A percentile compares a stretch with the other conserved stretches of the same genome.
Evolutionary conservation across 345 rosid species (phyloP).

Genomic region (Rhizophora apiculata): DNA sequence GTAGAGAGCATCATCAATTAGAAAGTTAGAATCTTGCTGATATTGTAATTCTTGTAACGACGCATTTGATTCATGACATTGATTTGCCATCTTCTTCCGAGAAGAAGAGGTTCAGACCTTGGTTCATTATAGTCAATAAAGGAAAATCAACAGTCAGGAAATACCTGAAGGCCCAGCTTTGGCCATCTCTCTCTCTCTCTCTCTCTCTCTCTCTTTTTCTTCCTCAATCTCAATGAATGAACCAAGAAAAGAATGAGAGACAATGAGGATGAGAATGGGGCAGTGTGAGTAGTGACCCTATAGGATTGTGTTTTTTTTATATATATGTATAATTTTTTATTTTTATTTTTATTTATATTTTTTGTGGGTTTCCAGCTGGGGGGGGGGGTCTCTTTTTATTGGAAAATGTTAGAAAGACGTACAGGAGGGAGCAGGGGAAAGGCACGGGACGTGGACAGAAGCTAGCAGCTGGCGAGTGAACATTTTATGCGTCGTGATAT

Average conservation of each 20-base stretch:
- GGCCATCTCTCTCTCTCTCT: constrained; percentile 33
- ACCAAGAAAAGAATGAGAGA: constrained; percentile 1
- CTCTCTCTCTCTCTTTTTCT: not conserved
- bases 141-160: constrained; percentile 19
- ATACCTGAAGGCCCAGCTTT: constrained; percentile 20
- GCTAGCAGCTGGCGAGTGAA: too few species aligned
- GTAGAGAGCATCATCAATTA: constrained; percentile 41
- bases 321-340: not conserved
- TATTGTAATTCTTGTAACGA: constrained; percentile 8
- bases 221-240: not conserved
- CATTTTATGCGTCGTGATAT: too few species aligned
- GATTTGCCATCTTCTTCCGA: constrained; percentile 54
- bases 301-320: constrained; percentile 8
- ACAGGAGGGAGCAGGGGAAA: too few species aligned
- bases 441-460: too few species aligned
- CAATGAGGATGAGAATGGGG: not conserved
- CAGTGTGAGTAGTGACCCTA: not conserved
- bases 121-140: constrained; percentile 32
- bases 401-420: not conserved
- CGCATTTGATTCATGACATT: constrained; percentile 16
- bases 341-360: too few species aligned
- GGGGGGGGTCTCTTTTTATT: not conserved
- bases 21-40: constrained; percentile 27
- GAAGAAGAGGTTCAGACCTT: constrained; percentile 40
- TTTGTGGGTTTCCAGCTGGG: constrained; percentile 15